phyloP scores from a whole-genome alignment of 371 early-diverging fungal species.

The Mortierella sp. region DNA sequence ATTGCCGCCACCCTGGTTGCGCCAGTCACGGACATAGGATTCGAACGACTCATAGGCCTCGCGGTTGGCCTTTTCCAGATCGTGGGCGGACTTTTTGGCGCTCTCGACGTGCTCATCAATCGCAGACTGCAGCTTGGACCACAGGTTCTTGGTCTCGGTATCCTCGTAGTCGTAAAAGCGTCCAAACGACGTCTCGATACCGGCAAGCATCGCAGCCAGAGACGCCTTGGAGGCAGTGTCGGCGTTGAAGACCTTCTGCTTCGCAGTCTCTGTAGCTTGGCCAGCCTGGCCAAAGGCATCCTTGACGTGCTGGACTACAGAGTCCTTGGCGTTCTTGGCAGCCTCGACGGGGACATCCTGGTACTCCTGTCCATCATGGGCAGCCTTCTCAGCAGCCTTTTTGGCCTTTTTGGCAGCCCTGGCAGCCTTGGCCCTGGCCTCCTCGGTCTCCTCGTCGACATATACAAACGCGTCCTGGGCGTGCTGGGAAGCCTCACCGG shows the following conservation, averaged over 20 bases:
- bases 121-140: slow-evolving; percentile 40
- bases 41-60: slow-evolving; percentile 41
- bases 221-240: slow-evolving; percentile 30
- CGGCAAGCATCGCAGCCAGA: slow-evolving; percentile 40
- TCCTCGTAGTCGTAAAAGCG: slow-evolving; percentile 40
- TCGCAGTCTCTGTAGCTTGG: slow-evolving; percentile 28
- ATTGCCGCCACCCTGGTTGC: slow-evolving; percentile 12
- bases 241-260: slow-evolving; percentile 40
- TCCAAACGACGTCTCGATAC: slow-evolving; percentile 42
- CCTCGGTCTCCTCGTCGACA: slow-evolving; percentile 14
- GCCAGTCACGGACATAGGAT: slow-evolving; percentile 47
- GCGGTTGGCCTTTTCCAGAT: slow-evolving; percentile 38
- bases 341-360: slow-evolving; percentile 24
- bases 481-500: slow-evolving; percentile 14
- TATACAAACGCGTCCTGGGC: slow-evolving; percentile 3
- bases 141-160: slow-evolving; percentile 36
- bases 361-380: background rate
- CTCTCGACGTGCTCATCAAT: slow-evolving; percentile 42
- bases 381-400: slow-evolving; percentile 5
- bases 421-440: background rate
- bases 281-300: slow-evolving; percentile 23
- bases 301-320: slow-evolving; percentile 21
- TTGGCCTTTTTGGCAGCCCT: slow-evolving; percentile 4
- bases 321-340: slow-evolving; percentile 29
- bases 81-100: slow-evolving; percentile 25